Conservation (phyloP, 306 rosid genomes). For the Lithocarpus polystachyus region DNA sequence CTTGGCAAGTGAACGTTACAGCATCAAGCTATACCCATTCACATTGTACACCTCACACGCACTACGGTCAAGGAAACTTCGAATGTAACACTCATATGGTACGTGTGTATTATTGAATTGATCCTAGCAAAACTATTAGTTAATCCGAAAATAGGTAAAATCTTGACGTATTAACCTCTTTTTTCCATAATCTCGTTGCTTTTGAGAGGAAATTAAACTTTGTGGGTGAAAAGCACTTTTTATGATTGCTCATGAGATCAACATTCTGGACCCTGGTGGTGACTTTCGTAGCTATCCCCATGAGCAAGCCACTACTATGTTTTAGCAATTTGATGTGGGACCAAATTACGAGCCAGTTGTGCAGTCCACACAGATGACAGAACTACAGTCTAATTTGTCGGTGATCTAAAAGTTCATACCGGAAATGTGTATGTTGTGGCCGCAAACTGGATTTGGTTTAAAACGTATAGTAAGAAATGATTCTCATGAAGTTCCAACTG, state of each 20-base stretch:
- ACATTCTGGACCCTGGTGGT: background rate
- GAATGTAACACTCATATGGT: background rate
- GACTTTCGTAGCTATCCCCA: background rate
- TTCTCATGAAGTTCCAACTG: background rate
- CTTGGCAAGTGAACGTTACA: conserved; percentile 36
- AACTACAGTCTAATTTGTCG: background rate
- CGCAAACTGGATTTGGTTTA: background rate
- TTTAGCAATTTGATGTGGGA: background rate
- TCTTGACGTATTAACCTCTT: background rate
- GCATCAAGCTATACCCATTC: conserved; percentile 47
- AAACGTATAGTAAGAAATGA: background rate
- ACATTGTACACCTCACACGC: conserved; percentile 17
- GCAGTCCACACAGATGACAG: background rate
- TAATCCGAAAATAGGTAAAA: too few relatives aligned
- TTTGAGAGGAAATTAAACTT: too few relatives aligned
- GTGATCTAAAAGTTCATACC: background rate
- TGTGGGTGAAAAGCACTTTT: background rate
- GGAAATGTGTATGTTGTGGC: background rate
- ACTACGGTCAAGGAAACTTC: conserved; percentile 24
- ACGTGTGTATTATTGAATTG: background rate
- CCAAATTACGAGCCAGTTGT: background rate
- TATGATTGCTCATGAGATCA: background rate
- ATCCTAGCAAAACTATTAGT: background rate
- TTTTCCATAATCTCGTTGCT: background rate
- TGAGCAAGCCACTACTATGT: background rate